phyloP scores from a whole-genome alignment of 2,329 filamentous ascomycete species.

The Exophiala bonariae region DNA sequence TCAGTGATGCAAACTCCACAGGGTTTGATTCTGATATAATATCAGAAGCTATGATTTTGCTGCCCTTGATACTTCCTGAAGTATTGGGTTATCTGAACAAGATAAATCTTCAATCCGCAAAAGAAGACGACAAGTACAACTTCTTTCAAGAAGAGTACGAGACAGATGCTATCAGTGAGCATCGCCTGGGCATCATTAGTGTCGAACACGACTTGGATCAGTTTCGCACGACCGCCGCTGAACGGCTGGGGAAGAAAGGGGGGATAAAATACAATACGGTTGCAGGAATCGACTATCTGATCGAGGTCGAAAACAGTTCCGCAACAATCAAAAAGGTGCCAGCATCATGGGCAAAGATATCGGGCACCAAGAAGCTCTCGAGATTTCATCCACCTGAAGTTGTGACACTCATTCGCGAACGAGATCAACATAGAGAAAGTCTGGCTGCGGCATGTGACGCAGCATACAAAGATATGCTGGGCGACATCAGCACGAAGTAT shows the following conservation, averaged over 20 bases:
- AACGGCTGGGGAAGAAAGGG: conserved; percentile 68
- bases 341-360: conserved; percentile 92
- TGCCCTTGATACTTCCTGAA: conserved; percentile 74
- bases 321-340: conserved; percentile 80
- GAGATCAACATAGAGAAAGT: conserved; percentile 92
- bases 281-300: conserved; percentile 88
- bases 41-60: conserved; percentile 67
- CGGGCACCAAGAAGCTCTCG: conserved; percentile 86
- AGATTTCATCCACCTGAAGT: conserved; percentile 95
- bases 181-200: conserved; percentile 86
- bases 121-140: conserved; percentile 84
- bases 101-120: conserved; percentile 82
- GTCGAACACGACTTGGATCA: conserved; percentile 86
- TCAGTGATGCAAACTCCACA: conserved; percentile 64
- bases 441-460: conserved; percentile 87
- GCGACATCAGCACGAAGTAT: conserved; percentile 77
- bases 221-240: conserved; percentile 70
- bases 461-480: conserved; percentile 73
- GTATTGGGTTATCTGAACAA: conserved; percentile 76
- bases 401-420: conserved; percentile 75
- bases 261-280: conserved; percentile 79
- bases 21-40: conserved; percentile 73
- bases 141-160: conserved; percentile 90
- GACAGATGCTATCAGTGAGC: conserved; percentile 82
- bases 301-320: conserved; percentile 78